phyloP scores from a whole-genome alignment of 208 protist genomes.

The Wallacemonas sp. region DNA sequence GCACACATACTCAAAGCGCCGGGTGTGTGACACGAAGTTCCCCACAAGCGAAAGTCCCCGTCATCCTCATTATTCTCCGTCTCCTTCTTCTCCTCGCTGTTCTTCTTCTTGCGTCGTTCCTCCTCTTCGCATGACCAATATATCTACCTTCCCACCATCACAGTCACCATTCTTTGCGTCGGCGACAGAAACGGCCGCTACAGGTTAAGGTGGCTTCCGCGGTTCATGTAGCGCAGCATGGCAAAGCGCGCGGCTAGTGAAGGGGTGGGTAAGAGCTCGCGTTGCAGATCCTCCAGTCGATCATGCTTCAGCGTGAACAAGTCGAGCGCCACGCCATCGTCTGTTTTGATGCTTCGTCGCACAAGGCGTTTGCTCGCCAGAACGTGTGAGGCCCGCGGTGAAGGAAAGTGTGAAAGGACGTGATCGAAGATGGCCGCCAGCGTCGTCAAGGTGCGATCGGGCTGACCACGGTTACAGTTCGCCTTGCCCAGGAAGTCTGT shows the following conservation, averaged over 20 bases:
- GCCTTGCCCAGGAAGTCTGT: constrained; percentile 56
- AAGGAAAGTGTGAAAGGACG: constrained; percentile 20
- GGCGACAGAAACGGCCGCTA: too few relatives aligned
- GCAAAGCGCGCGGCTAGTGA: background rate
- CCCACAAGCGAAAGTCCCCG: too few relatives aligned
- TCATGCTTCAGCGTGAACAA: constrained; percentile 2
- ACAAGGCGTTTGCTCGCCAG: constrained; percentile 31
- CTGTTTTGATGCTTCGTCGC: constrained; percentile 7
- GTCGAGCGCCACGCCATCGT: background rate
- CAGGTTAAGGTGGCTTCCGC: constrained; percentile 8
- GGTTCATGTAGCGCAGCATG: constrained; percentile 9
- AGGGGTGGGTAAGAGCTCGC: background rate
- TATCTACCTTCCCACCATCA: too few relatives aligned
- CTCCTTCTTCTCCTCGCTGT: too few relatives aligned
- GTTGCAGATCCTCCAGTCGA: background rate
- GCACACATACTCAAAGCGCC: too few relatives aligned
- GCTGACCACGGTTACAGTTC: constrained; percentile 7
- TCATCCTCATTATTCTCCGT: too few relatives aligned
- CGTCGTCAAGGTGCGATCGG: constrained; percentile 25
- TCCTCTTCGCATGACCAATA: too few relatives aligned
- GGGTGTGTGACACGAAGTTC: too few relatives aligned
- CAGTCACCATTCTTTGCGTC: too few relatives aligned
- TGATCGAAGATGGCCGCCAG: constrained; percentile 43
- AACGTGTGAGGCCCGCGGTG: constrained; percentile 20
- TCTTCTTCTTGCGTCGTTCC: too few relatives aligned